Percentiles rank a stretch among this genome's conserved stretches.
These are phyloP conservation scores for Ilex aquifolium DNA, from an alignment of 257 asterid genomes.

Conservation along the genomic window DNA sequence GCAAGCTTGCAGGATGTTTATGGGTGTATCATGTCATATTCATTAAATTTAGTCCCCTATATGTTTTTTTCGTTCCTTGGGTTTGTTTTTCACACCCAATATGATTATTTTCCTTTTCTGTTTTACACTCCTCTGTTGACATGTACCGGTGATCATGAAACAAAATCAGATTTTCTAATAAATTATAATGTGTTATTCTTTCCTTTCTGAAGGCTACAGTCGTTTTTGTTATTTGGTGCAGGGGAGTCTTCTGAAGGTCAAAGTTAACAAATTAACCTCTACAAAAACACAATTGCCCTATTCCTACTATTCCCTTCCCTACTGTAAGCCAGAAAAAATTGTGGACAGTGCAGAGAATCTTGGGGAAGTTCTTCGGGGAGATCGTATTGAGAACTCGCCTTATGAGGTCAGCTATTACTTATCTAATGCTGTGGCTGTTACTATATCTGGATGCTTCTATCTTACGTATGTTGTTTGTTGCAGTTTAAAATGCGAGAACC, in stretches of 20 bases:
- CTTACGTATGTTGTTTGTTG: slow-evolving; percentile 1
- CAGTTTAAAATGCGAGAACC: slow-evolving; percentile 69
- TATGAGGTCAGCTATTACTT: slow-evolving; percentile 32
- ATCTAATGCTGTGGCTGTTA: not conserved
- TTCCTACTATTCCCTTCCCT: slow-evolving; percentile 55
- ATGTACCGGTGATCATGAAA: too few species aligned
- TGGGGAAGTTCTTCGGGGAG: slow-evolving; percentile 77
- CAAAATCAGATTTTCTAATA: too few species aligned
- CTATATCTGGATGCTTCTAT: not conserved
- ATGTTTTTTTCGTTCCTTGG: too few species aligned
- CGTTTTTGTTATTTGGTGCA: slow-evolving; percentile 19
- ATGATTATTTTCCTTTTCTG: too few species aligned
- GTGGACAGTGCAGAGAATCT: slow-evolving; percentile 67
- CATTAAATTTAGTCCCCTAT: too few species aligned
- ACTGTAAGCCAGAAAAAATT: slow-evolving; percentile 45
- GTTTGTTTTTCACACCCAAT: too few species aligned
- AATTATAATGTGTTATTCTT: not conserved
- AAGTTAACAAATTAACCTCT: slow-evolving; percentile 59
- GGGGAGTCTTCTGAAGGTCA: slow-evolving; percentile 58
- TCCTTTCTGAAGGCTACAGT: not conserved
- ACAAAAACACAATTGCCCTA: slow-evolving; percentile 62
- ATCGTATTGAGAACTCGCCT: slow-evolving; percentile 70
- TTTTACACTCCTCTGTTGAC: too few species aligned
- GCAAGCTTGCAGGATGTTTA: too few species aligned
- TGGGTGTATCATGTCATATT: too few species aligned